phyloP scores from a whole-genome alignment of 2,329 filamentous ascomycete genomes.

The Emmonsiellopsis sp. region DNA sequence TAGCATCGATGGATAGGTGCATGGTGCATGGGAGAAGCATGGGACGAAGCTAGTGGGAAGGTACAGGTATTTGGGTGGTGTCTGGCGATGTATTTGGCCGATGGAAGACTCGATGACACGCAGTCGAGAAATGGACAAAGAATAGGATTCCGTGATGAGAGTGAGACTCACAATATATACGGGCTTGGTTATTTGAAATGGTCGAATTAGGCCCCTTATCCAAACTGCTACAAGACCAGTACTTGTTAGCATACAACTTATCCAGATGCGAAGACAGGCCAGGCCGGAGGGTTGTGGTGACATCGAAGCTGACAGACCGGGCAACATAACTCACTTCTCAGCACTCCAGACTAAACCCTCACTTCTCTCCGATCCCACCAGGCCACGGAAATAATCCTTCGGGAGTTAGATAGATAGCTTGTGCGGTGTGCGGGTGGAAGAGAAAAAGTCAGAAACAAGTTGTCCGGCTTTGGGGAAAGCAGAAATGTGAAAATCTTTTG shows the following conservation, averaged over 20 bases:
- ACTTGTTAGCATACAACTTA: too few relatives aligned
- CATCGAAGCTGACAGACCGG: neutral
- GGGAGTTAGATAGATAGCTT: neutral
- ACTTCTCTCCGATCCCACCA: constrained; percentile 13
- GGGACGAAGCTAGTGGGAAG: neutral
- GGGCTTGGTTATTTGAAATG: too few relatives aligned
- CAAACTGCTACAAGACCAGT: too few relatives aligned
- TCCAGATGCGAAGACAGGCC: too few relatives aligned
- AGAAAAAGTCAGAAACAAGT: neutral
- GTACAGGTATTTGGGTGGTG: neutral
- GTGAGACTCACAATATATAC: too few relatives aligned
- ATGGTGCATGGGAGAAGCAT: too few relatives aligned
- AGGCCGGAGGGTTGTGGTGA: neutral
- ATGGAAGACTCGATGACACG: too few relatives aligned
- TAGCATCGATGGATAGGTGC: too few relatives aligned
- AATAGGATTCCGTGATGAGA: too few relatives aligned
- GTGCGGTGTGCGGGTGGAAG: neutral
- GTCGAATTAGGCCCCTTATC: too few relatives aligned
- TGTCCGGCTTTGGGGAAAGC: neutral
- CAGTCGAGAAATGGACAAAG: too few relatives aligned
- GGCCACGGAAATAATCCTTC: constrained; percentile 6
- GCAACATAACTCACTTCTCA: constrained; percentile 5
- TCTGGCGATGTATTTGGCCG: too few relatives aligned
- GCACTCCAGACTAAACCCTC: constrained; percentile 10
- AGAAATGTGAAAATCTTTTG: constrained; percentile 10